Base-by-base conservation (phyloP, 106 monocot species). In the Acanthochlamys bracteata region DNA sequence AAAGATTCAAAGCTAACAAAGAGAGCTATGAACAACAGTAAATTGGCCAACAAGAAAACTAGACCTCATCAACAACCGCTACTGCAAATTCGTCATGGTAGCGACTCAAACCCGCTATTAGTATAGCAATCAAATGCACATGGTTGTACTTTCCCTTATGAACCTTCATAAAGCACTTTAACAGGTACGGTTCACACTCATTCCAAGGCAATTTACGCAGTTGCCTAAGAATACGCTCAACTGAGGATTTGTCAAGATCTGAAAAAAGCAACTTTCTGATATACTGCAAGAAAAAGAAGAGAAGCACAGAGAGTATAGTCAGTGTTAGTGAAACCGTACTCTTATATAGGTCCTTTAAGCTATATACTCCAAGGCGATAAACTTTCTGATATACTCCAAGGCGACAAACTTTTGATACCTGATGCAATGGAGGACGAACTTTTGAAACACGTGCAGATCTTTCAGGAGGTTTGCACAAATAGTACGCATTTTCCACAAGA, bases 401-500 rank as follows among this genome's bases (percentile, higher is more conserved):
- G n/a, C n/a, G n/a, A n/a, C n/a, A n/a, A n/a, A n/a, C n/a, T n/a
- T n/a, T n/a, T n/a, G n/a, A n/a, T 33, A 91, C 96, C 84, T 91
- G 96, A 73, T 91, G 75, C 47, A 96, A 55, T 33, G 96, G 96
- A 58, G 96, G 96, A 1, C 85, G 91, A 12, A 83, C 80, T 91
- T 96, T 96, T 41, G 75, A 69, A 69, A 91, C 69, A 42, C 91
- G 84, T 55, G 88, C 84, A 64, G 96, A 91, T 69, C 91, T 62
- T 72, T 96, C 96, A 63, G 96, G 96, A 23, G 96, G 96, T 66
- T 91, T 96, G 80, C 96, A 96, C 66, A 88, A 68, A 65, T 96
- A 96, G 60, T 96, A 96, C 15, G 96, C 96, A 83, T 96, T 96
- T 72, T 96, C 96, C 39, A 91, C 96, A 64, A 96, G 88, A 42